These are phyloP conservation scores for Cyclotella kingstonii DNA, from an alignment of 108 stramenopile genomes.

Conservation along the genomic window DNA sequence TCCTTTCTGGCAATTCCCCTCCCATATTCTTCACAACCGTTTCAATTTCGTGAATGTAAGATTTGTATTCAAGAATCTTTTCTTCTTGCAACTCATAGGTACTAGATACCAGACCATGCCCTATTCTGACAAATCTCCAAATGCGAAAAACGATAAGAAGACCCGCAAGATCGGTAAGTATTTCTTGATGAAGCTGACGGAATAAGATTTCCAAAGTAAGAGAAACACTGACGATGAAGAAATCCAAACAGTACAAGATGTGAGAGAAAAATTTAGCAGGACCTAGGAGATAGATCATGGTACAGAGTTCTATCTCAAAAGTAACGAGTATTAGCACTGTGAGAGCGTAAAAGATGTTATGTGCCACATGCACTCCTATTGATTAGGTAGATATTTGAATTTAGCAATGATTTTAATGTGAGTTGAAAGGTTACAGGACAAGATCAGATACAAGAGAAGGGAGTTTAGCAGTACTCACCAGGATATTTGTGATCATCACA, in stretches of 20 bases:
- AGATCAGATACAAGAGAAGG: too few relatives aligned
- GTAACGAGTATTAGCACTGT: constrained; percentile 22
- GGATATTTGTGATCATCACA: constrained; percentile 29
- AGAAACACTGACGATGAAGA: constrained; percentile 32
- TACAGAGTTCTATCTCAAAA: constrained; percentile 22
- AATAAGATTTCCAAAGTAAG: constrained; percentile 29
- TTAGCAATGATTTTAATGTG: too few relatives aligned
- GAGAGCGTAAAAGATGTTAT: constrained; percentile 3
- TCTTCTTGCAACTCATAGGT: constrained; percentile 29
- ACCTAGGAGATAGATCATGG: constrained; percentile 23
- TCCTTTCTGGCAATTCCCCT: constrained; percentile 18
- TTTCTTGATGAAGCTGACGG: constrained; percentile 1
- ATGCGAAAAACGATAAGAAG: constrained; percentile 36
- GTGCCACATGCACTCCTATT: constrained; percentile 16
- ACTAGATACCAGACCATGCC: constrained; percentile 37
- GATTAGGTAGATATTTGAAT: too few relatives aligned
- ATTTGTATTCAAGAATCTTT: constrained; percentile 14
- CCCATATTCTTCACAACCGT: constrained; percentile 17
- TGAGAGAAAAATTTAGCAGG: constrained; percentile 16
- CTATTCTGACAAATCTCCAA: constrained; percentile 47
- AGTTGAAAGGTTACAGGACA: too few relatives aligned
- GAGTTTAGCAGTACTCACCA: too few relatives aligned
- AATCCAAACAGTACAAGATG: constrained; percentile 25
- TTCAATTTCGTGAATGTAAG: constrained; percentile 31
- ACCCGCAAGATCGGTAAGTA: constrained; percentile 6